A percentile compares a stretch with the other conserved stretches of the same genome.
Conservation (phyloP, 2,329 filamentous ascomycete genomes). For the Phialemonium atrogriseum region DNA sequence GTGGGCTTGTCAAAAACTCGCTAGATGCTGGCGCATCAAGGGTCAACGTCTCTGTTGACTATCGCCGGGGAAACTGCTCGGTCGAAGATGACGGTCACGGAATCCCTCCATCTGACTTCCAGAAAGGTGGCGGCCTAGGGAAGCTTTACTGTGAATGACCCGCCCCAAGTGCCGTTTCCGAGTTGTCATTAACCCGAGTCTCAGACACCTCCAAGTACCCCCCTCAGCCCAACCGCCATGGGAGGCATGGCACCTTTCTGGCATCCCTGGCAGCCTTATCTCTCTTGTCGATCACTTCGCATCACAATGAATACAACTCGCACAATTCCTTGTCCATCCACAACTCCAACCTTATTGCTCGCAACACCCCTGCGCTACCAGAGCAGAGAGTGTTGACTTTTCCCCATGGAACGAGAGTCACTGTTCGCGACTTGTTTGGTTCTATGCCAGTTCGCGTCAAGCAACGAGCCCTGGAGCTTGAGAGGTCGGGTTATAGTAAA, state of each 20-base stretch:
- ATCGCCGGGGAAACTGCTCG: constrained; percentile 63
- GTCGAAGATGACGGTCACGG: constrained; percentile 82
- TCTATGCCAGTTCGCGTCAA: constrained; percentile 87
- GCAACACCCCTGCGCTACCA: constrained; percentile 52
- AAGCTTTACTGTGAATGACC: constrained; percentile 60
- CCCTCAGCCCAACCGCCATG: constrained; percentile 41
- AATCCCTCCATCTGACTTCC: constrained; percentile 67
- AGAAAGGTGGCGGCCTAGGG: constrained; percentile 59
- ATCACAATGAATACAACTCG: constrained; percentile 49
- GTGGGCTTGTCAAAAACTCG: constrained; percentile 72
- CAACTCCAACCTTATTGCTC: constrained; percentile 55
- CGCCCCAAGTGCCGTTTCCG: constrained; percentile 4
- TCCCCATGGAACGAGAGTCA: constrained; percentile 65
- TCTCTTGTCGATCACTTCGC: constrained; percentile 68
- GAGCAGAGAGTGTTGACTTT: constrained; percentile 48
- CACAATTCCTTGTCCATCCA: constrained; percentile 63
- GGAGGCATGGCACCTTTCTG: constrained; percentile 66
- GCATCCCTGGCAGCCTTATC: constrained; percentile 70
- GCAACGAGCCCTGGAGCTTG: constrained; percentile 52
- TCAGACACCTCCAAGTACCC: constrained; percentile 73
- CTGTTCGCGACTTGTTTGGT: constrained; percentile 76
- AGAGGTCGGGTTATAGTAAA: constrained; percentile 44
- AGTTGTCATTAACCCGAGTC: constrained; percentile 7
- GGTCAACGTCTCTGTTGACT: constrained; percentile 66
- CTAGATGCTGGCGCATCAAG: constrained; percentile 69